Conservation (phyloP, 345 rosid genomes). For the Gossypium anomalum region DNA sequence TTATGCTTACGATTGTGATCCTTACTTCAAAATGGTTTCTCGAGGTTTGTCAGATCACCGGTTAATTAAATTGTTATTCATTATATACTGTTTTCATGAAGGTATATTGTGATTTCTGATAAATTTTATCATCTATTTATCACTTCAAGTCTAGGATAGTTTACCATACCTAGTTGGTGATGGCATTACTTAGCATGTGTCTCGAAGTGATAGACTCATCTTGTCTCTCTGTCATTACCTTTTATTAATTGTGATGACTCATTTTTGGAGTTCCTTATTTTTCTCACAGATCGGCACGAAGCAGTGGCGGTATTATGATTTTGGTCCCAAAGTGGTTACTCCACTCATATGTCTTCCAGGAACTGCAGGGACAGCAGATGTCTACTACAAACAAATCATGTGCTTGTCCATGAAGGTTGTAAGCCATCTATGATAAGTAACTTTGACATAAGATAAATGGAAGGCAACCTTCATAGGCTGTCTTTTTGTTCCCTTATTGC, state of each 20-base stretch:
- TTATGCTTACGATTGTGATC: background rate
- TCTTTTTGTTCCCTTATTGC: background rate
- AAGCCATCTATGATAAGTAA: background rate
- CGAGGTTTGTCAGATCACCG: background rate
- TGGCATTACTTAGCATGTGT: background rate
- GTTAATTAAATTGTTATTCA: background rate
- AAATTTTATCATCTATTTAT: background rate
- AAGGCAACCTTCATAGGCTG: background rate
- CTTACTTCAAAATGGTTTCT: background rate
- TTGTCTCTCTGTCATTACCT: background rate
- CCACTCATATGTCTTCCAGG: conserved; percentile 99
- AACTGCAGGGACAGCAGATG: conserved; percentile 97
- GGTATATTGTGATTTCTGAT: background rate
- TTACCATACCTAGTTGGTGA: background rate
- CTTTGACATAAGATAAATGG: background rate
- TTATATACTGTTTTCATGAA: background rate
- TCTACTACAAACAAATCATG: conserved; percentile 95
- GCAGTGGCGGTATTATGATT: conserved; percentile 99
- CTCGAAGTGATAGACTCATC: background rate
- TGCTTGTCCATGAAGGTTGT: conserved; percentile 87
- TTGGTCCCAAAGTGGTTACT: conserved; percentile 93
- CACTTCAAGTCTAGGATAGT: background rate
- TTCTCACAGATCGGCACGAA: conserved; percentile 76
- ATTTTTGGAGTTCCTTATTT: conserved; percentile 6
- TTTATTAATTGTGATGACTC: conserved; percentile 13